phyloP scores from a whole-genome alignment of 495 filamentous ascomycete genomes.

The Apodospora peruviana region DNA sequence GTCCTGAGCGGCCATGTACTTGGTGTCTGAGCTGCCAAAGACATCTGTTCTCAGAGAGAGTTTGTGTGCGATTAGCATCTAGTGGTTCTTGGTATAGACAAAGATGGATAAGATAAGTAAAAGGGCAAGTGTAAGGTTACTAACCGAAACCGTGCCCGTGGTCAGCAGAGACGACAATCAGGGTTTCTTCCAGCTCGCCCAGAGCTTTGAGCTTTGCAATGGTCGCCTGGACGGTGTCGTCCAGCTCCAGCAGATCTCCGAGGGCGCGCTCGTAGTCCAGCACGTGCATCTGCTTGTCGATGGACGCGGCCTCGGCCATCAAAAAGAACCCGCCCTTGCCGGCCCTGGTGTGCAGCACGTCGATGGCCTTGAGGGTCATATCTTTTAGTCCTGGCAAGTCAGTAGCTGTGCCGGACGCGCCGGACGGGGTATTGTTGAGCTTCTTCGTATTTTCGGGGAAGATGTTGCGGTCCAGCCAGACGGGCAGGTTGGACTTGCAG shows the following conservation, averaged over 20 bases:
- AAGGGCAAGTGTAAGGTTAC: background rate
- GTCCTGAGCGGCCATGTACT: conserved; percentile 54
- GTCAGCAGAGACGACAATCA: conserved; percentile 68
- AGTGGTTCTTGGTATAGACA: background rate
- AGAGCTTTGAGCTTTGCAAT: conserved; percentile 54
- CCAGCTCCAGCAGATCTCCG: conserved; percentile 69
- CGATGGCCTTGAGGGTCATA: conserved; percentile 76
- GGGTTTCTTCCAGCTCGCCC: conserved; percentile 55
- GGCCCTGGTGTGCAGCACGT: conserved; percentile 58
- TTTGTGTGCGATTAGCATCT: background rate
- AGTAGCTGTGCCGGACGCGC: conserved; percentile 49
- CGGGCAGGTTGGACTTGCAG: conserved; percentile 57
- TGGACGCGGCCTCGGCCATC: conserved; percentile 70
- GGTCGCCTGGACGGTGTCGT: conserved; percentile 65
- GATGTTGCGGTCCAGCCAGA: conserved; percentile 70
- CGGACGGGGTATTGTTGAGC: conserved; percentile 57
- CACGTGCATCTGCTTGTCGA: conserved; percentile 76
- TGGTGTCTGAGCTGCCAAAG: conserved; percentile 44
- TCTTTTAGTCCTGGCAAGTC: conserved; percentile 71
- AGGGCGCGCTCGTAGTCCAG: conserved; percentile 72
- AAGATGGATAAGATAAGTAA: too few species aligned
- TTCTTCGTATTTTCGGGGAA: conserved; percentile 55
- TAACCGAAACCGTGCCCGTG: conserved; percentile 69
- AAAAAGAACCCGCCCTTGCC: conserved; percentile 67
- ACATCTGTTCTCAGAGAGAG: conserved; percentile 20